Evolutionary conservation across 2,329 filamentous ascomycete species (phyloP), one percentile per base, ranked within the genome.

Genomic region (Gaeumannomyces tritici): DNA sequence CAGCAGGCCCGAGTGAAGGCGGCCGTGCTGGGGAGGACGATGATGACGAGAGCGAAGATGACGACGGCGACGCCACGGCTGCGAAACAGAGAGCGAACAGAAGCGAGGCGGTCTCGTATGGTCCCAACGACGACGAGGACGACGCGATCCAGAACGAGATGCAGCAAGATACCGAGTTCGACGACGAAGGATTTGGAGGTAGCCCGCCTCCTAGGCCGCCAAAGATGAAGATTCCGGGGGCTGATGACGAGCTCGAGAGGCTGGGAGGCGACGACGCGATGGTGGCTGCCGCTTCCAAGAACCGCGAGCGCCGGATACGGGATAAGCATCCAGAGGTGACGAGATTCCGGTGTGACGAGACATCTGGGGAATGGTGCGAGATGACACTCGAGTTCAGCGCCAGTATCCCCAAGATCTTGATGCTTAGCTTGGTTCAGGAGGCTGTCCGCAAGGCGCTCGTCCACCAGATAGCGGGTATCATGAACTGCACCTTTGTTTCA

Each of bases 111-210:
- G 87, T 93, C 2, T 95, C 91, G 18, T 98, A 97, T 68, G 93
- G 91, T 54, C 90, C 88, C 42, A 96, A 96, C 58, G 95, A 98
- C 71, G 93, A 96, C 6, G 93, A 93, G 4, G 95, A 98, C 70
- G 84, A 91, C 67, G 87, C 83, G 47, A 86, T 96, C 62, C 87
- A 89, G 68, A 78, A 79, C 61, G 81, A 83, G 63, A 82, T 88
- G 70, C 82, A 84, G 62, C 79, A 78, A 35, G 85, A 87, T 61
- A 81, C 79, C 60, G 85, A 88, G 76, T 80, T 26, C 47, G 81
- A 83, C 67, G 80, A 80, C 64, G 82, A 83, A 69, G 80, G 76
- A 5, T 78, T 84, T 61, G 79, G 77, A 27, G 80, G 79, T 61
- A 83, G 79, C 65, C 79, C 79, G 4, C 73, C 72, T 47, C 74